phyloP scores from a whole-genome alignment of 129 eudicot species.

The carrot (Daucus carota) region DH1_v3.0 NC_030388.2:25372501-25373000 shows the following conservation, averaged over 20 bases:
- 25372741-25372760: constrained; percentile 97
- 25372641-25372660: constrained; percentile 1
- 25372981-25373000: constrained; percentile 89
- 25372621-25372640: neutral
- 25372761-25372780: constrained; percentile 40
- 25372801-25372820: constrained; percentile 69
- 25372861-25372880: neutral
- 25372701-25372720: constrained; percentile 41
- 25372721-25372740: constrained; percentile 39
- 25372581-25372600: neutral
- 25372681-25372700: constrained; percentile 76
- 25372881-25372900: neutral
- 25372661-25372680: constrained; percentile 71
- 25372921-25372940: neutral
- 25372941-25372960: constrained; percentile 45
- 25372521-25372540: constrained; percentile 20
- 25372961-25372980: constrained; percentile 88
- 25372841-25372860: neutral
- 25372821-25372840: constrained; percentile 65
- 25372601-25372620: neutral
- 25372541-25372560: constrained; percentile 99
- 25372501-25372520: neutral
- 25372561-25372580: constrained; percentile 73
- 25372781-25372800: constrained; percentile 61
- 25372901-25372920: neutral